Conservation (phyloP, 192 early-diverging fungal genomes). For the Pilobolus umbonatus region DNA sequence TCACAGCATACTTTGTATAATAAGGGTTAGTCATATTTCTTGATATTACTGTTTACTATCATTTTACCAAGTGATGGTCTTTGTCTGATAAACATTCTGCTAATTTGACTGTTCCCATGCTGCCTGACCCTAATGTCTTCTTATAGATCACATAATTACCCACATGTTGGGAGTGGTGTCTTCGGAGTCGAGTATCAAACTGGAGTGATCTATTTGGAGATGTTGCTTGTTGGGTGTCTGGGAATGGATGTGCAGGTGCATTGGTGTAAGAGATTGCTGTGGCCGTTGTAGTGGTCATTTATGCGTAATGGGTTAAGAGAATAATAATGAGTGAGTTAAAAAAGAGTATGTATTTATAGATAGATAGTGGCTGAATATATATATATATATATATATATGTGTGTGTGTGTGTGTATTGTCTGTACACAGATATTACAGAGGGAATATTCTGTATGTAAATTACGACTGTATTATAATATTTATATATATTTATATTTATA, state of each 20-base stretch:
- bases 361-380: too few relatives aligned
- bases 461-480: too few relatives aligned
- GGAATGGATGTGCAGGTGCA: background rate
- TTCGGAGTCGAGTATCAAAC: background rate
- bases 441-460: too few relatives aligned
- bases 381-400: too few relatives aligned
- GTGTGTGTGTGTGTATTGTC: too few relatives aligned
- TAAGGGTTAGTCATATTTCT: background rate
- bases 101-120: slow-evolving; percentile 25
- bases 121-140: slow-evolving; percentile 20
- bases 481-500: too few relatives aligned
- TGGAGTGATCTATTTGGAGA: too few relatives aligned
- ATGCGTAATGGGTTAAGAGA: background rate
- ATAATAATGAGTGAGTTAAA: background rate
- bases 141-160: slow-evolving; percentile 20
- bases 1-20: slow-evolving; percentile 17
- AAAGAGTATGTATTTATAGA: too few relatives aligned
- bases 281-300: background rate
- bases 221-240: too few relatives aligned
- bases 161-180: slow-evolving; percentile 6
- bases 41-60: background rate
- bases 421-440: too few relatives aligned
- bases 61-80: slow-evolving; percentile 3
- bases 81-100: slow-evolving; percentile 17
- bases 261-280: background rate